Percentiles rank a stretch among this genome's conserved stretches.
Conservation (phyloP, 345 rosid species). For the Hibiscus syriacus region DNA sequence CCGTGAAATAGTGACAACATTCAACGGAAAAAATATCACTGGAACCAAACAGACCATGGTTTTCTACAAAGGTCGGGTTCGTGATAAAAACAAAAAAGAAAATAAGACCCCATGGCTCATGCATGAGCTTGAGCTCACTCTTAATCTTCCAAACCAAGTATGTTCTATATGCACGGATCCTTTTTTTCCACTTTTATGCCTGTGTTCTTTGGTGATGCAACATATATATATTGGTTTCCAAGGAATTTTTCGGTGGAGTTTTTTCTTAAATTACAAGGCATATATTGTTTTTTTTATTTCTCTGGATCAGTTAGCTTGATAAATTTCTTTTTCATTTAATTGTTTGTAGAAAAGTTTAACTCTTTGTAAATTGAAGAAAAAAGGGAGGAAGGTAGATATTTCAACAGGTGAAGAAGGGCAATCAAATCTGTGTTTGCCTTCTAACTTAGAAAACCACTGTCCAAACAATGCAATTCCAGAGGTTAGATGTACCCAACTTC, state of each 20-base stretch:
- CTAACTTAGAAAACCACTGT: neutral
- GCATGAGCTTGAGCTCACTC: slow-evolving; percentile 22
- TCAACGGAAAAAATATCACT: neutral
- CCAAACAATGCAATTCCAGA: neutral
- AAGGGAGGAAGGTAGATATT: neutral
- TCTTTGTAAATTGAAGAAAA: slow-evolving; percentile 27
- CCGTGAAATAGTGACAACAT: neutral
- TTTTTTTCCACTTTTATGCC: neutral
- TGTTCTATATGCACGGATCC: neutral
- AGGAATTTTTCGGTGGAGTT: too few species aligned
- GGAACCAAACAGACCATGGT: slow-evolving; percentile 34
- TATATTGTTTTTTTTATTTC: neutral
- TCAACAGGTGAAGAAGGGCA: neutral
- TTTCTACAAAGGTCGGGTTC: slow-evolving; percentile 19
- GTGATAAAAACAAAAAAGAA: neutral
- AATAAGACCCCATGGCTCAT: slow-evolving; percentile 22
- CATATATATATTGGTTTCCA: neutral
- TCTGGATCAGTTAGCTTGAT: neutral
- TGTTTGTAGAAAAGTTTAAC: slow-evolving; percentile 19
- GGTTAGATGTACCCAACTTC: neutral
- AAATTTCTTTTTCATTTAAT: neutral
- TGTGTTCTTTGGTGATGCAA: neutral
- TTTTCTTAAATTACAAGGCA: neutral
- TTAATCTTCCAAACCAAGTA: slow-evolving; percentile 13
- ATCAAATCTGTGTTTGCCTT: neutral